Base-by-base conservation (phyloP, 177 flowering plant genomes). In the Vitis hybrid region DNA sequence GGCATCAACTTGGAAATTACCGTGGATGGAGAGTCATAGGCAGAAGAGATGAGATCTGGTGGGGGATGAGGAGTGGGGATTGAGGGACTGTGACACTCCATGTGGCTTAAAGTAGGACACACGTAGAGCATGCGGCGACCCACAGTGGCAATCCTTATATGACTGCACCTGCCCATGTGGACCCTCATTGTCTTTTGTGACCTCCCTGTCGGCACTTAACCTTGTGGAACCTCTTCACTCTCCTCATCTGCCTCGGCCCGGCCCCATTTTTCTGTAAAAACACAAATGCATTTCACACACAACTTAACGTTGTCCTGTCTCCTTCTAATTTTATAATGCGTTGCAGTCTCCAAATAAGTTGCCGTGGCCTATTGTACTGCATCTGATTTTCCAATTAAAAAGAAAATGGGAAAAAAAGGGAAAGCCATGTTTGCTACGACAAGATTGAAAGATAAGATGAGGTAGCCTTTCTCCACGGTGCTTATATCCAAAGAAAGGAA, bases 91-190 rank as follows among this genome's bases (percentile, higher is more conserved):
- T 10, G 66, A 66, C 65, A 39, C 20, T 16, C 65, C 78, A 76
- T 60, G 73, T 68, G 75, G 76, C 75, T 15, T 12, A 48, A 68
- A 15, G 9, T 10, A 67, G 78, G 69, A 63, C 74, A 65, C 73
- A 59, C 45, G 54, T 45, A 62, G 61, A 34, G 69, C 74, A 70
- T 68, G 80, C 77, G 80, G 77, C 77, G 77, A 73, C 66, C 71
- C 80, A 52, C 68, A 67, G 67, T 54, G 52, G 78, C 29, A 53
- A 20, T 19, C 59, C n/a, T 31, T 9, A 51, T n/a, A 54, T 29
- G 22, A 15, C 65, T 49, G 18, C 53, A 9, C 16, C 16, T 16
- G 48, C 64, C n/a, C n/a, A 29, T 1, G 18, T 54, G 19, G 60
- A 22, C 3, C 60, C 60, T n/a, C 15, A 15, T 20, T 11, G 18